These are phyloP conservation scores for Glomus cerebriforme DNA, from an alignment of 192 early-diverging fungal genomes.

Conservation along the genomic window DNA sequence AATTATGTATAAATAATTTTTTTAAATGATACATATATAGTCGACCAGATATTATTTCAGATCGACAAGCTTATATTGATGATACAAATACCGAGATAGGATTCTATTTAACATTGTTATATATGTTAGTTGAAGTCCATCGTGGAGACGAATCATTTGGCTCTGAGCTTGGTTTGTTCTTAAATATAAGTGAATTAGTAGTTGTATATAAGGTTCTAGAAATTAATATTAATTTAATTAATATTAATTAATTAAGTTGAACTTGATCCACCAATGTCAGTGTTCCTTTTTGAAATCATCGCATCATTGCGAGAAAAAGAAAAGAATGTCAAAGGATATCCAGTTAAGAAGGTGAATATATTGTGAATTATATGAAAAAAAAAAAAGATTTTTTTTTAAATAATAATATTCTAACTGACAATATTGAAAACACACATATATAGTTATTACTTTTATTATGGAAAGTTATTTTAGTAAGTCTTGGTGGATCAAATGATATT, in stretches of 20 bases:
- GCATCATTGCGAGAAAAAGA: slow-evolving; percentile 58
- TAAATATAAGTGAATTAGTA: not conserved
- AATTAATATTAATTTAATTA: not conserved
- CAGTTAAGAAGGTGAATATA: slow-evolving; percentile 62
- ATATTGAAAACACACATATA: slow-evolving; percentile 27
- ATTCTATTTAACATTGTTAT: slow-evolving; percentile 62
- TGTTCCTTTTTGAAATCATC: slow-evolving; percentile 68
- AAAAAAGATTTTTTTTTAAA: not conserved
- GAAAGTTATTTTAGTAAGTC: slow-evolving; percentile 64
- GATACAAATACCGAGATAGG: slow-evolving; percentile 44
- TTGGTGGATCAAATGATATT: slow-evolving; percentile 60
- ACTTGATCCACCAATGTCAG: slow-evolving; percentile 49
- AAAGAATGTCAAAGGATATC: slow-evolving; percentile 69
- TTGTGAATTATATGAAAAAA: not conserved
- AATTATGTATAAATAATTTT: not conserved
- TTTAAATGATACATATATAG: slow-evolving; percentile 1
- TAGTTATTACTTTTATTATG: slow-evolving; percentile 69
- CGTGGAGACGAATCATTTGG: slow-evolving; percentile 49
- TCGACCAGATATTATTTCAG: not conserved
- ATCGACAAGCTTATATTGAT: slow-evolving; percentile 26
- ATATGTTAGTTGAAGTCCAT: slow-evolving; percentile 62
- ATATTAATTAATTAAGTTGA: slow-evolving; percentile 33
- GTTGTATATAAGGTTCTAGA: not conserved
- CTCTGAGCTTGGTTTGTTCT: slow-evolving; percentile 50
- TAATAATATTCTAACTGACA: not conserved